Conservation (phyloP, 2,329 filamentous ascomycete genomes). For the Trichoderma brevicompactum region DNA sequence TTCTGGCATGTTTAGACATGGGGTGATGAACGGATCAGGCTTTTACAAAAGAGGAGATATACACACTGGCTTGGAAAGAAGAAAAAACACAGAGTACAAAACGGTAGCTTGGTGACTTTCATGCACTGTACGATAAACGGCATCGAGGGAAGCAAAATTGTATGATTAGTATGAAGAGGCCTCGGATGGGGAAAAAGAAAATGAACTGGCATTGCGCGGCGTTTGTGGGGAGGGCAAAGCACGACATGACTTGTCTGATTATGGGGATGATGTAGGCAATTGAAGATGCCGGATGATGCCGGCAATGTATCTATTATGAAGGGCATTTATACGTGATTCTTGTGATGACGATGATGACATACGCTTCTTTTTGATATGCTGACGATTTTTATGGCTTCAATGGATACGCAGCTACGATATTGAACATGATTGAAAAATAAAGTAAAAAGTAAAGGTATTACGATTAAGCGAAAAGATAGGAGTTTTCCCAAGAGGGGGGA, state of each 20-base stretch:
- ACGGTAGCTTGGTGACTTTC: not conserved
- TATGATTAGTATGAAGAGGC: conserved; percentile 16
- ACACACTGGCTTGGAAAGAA: not conserved
- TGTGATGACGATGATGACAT: no score
- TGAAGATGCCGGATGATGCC: no score
- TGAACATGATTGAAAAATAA: no score
- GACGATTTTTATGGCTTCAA: no score
- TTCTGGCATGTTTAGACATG: not conserved
- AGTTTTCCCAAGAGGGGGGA: no score
- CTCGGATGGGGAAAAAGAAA: not conserved
- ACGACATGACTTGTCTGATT: not conserved
- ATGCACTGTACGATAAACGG: conserved; percentile 10
- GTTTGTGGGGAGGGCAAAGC: not conserved
- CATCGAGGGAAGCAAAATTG: not conserved
- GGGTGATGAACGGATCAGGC: not conserved
- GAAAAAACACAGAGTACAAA: not conserved
- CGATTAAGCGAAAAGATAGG: no score
- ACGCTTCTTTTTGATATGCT: no score
- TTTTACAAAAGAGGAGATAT: not conserved
- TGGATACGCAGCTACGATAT: no score
- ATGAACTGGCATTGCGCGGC: not conserved
- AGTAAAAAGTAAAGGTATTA: no score
- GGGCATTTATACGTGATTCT: no score
- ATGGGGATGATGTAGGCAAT: not conserved
- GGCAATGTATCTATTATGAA: no score